Evolutionary conservation across 177 flowering plant genomes (phyloP).

Genomic region (Vitis hybrid): DNA sequence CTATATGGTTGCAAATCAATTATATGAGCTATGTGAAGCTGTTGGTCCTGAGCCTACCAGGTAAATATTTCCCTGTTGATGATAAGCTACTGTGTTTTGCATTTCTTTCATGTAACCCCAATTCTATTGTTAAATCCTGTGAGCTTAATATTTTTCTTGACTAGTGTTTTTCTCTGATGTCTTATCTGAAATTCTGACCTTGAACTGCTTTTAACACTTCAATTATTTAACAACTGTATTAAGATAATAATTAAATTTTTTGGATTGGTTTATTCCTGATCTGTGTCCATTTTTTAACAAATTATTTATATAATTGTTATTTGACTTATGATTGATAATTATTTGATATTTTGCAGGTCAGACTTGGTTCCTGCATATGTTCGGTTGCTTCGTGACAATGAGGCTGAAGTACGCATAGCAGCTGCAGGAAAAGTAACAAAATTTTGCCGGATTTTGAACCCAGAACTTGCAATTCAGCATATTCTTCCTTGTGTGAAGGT

Average conservation of each 20-base stretch:
- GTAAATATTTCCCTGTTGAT: conserved; percentile 29
- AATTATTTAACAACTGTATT: too few relatives aligned
- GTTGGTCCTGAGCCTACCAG: conserved; percentile 95
- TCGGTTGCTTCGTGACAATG: conserved; percentile 92
- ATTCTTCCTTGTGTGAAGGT: conserved; percentile 99
- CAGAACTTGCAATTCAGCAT: conserved; percentile 92
- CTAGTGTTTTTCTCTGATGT: too few relatives aligned
- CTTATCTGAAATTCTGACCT: too few relatives aligned
- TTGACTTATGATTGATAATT: not conserved
- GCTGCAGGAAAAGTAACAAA: conserved; percentile 98
- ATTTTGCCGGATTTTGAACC: conserved; percentile 80
- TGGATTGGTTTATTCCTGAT: not conserved
- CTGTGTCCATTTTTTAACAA: too few relatives aligned
- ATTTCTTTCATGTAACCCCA: not conserved
- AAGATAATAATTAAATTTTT: not conserved
- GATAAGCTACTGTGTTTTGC: not conserved
- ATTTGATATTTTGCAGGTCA: conserved; percentile 43
- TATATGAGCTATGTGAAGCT: conserved; percentile 97
- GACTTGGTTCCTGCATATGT: conserved; percentile 98
- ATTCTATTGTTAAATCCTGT: not conserved
- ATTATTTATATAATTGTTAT: too few relatives aligned
- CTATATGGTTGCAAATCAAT: conserved; percentile 94
- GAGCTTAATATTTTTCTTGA: not conserved
- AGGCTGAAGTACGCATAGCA: conserved; percentile 98
- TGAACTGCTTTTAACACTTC: too few relatives aligned